Evolutionary conservation across 2,329 filamentous ascomycete genomes (phyloP), one percentile per base, ranked within the genome.

Genomic region (Fusarium floridanum): DNA sequence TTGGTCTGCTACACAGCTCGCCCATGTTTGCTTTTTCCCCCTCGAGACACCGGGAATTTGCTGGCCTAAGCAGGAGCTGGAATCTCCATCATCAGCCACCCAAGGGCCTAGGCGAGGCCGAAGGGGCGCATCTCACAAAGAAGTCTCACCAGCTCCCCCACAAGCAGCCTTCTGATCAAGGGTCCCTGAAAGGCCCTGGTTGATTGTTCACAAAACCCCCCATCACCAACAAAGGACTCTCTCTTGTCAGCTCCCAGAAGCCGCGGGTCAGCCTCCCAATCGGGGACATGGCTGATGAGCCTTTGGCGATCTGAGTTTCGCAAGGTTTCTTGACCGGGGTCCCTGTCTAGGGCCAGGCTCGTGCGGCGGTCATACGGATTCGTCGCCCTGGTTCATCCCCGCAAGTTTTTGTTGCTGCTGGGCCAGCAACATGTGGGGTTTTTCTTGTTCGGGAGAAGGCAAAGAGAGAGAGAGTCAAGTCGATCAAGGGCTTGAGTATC

Each of bases 331-430:
- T 69, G 70, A 66, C 68, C 64, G 14, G 75, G 71, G 63, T n/a
- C 77, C 77, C 59, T 76, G 77, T 64, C 45, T 66, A 70, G 66
- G 73, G 53, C 73, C 41, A 43, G 67, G 75, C 72, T 78, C 65
- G 76, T 78, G 76, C 73, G 63, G 69, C 45, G 59, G 75, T 76
- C 76, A 77, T 78, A 73, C 67, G 67, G 66, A 53, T 74, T 78
- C 63, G 67, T 71, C 64, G 66, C 67, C 72, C 63, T 74, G 74
- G 72, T 72, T 74, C 72, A 77, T 77, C 76, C 73, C 75, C 73
- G 70, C 67, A 78, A 64, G 22, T 61, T 62, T 45, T 57, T 29
- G 27, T 57, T 36, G 22, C 34, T 48, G 61, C 66, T 69, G 66
- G 64, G 27, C 48, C 48, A 53, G 55, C 61, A 66, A 43, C 61